Conservation (phyloP, 805 yeast genomes). For the Metschnikowia lachancei region DNA sequence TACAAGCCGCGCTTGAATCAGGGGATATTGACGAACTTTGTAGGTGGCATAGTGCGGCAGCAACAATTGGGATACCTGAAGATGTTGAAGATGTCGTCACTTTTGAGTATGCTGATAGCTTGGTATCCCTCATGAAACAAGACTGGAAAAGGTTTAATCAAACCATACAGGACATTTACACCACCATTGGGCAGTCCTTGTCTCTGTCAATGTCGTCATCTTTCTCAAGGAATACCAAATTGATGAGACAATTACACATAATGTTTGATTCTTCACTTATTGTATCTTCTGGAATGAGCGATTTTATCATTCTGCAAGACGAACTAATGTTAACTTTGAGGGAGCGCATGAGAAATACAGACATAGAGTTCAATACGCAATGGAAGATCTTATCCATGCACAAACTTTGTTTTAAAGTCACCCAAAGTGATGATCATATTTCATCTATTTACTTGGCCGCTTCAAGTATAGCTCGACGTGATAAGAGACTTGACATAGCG, state of each 20-base stretch:
- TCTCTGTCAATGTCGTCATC: slow-evolving; percentile 38
- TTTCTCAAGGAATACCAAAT: slow-evolving; percentile 34
- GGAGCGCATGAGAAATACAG: slow-evolving; percentile 34
- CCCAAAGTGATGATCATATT: slow-evolving; percentile 35
- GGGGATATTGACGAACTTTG: slow-evolving; percentile 51
- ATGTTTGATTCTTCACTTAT: slow-evolving; percentile 35
- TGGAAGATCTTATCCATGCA: slow-evolving; percentile 61
- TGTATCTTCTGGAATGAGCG: slow-evolving; percentile 14
- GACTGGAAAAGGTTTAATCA: slow-evolving; percentile 33
- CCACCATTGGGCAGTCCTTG: slow-evolving; percentile 59
- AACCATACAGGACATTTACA: slow-evolving; percentile 51
- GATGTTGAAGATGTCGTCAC: slow-evolving; percentile 54
- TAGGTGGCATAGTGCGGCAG: slow-evolving; percentile 59
- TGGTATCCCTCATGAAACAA: slow-evolving; percentile 42
- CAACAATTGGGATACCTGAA: slow-evolving; percentile 39
- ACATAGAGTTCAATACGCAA: slow-evolving; percentile 52
- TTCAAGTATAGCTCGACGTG: slow-evolving; percentile 64
- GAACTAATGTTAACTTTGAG: slow-evolving; percentile 24
- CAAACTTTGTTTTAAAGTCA: slow-evolving; percentile 41
- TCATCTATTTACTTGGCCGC: slow-evolving; percentile 54
- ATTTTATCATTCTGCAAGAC: slow-evolving; percentile 11
- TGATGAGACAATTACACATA: slow-evolving; percentile 39
- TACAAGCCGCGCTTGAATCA: slow-evolving; percentile 69
- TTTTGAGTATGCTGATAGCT: slow-evolving; percentile 63
- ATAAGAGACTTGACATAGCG: slow-evolving; percentile 69